These are phyloP conservation scores for Misopates orontium DNA, from an alignment of 257 asterid species.

Conservation along the genomic window DNA sequence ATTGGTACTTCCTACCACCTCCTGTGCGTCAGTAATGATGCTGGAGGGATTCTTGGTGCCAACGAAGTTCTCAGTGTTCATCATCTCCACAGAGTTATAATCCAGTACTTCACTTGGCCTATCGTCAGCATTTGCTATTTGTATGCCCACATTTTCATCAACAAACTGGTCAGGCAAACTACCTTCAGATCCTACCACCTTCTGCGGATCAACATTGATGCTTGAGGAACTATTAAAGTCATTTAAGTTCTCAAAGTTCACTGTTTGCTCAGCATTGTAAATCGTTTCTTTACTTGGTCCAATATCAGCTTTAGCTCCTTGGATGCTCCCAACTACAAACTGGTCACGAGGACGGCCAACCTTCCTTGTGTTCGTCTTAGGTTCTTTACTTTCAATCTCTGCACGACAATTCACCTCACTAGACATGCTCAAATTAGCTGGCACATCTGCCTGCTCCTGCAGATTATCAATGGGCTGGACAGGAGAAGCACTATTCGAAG, in stretches of 20 bases:
- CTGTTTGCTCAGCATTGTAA: conserved; percentile 25
- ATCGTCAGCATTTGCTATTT: conserved; percentile 24
- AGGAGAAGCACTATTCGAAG: conserved; percentile 29
- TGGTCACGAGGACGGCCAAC: conserved; percentile 19
- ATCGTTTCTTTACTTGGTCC: too few species aligned
- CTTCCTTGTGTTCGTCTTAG: conserved; percentile 23
- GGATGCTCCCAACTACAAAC: conserved; percentile 22
- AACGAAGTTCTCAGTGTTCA: conserved; percentile 8
- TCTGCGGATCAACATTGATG: conserved; percentile 16
- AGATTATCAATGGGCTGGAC: conserved; percentile 30
- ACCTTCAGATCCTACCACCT: conserved; percentile 29
- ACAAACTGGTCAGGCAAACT: conserved; percentile 28
- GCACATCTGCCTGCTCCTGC: conserved; percentile 35
- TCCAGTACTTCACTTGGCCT: conserved; percentile 36
- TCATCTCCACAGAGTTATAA: conserved; percentile 30
- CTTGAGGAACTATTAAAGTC: conserved; percentile 15
- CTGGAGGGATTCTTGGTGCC: conserved; percentile 15
- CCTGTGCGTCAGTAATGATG: conserved; percentile 19
- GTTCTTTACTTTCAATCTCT: conserved; percentile 36
- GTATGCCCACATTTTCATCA: conserved; percentile 37
- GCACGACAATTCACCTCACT: conserved; percentile 38
- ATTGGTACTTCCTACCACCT: conserved; percentile 30
- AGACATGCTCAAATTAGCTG: conserved; percentile 33
- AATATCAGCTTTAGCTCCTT: neutral
- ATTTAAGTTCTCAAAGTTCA: conserved; percentile 12